Base-by-base conservation (phyloP, 2,329 filamentous ascomycete species). In the Huntiella decipiens region DNA sequence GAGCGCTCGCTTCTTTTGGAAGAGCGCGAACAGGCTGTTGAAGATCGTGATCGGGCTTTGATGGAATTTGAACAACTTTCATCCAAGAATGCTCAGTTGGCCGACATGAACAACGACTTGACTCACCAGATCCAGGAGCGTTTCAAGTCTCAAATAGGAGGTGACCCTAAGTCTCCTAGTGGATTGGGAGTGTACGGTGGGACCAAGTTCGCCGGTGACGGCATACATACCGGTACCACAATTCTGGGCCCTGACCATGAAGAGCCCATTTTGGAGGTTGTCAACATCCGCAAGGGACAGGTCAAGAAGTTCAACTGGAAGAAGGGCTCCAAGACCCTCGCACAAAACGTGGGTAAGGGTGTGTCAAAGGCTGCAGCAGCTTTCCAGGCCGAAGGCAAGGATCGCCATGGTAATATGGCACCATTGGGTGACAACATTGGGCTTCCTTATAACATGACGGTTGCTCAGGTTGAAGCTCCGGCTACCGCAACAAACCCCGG, bases 231-330 rank as follows among this genome's bases (percentile, higher is more conserved):
- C 1, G 40, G 48, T 15, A 40, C 46, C 36, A 63, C 73, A 3
- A 78, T 77, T 0, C 58, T 77, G 54, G 66, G 79, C 44, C 67
- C 71, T 7, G 74, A 77, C 51, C 70, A 73, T 13, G 80, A 82
- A 39, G 85, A 91, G 36, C 69, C 68, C 0, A 68, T 75, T 47
- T 60, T 76, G n/a, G 72, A 76, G 51, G 82, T 96, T 32, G 82
- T 96, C 50, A 92, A 91, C 55, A 92, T 96, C 51, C 78, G 86
- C 55, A 96, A 95, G 64, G 86, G 82, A 28, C 86, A 94, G 58
- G 77, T 81, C 45, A 93, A 86, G 66, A 96, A 95, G 61, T 95
- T 95, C 64, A 94, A 94, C 64, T 96, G 91, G 87, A 94, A 95
- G 71, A 94, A 92, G 67, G 86, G 86, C 35, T 84, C 84, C 35